Evolutionary conservation across 2,329 filamentous ascomycete genomes (phyloP), one percentile per base, ranked within the genome.

Genomic region (Tolypocladium tundrense): DNA sequence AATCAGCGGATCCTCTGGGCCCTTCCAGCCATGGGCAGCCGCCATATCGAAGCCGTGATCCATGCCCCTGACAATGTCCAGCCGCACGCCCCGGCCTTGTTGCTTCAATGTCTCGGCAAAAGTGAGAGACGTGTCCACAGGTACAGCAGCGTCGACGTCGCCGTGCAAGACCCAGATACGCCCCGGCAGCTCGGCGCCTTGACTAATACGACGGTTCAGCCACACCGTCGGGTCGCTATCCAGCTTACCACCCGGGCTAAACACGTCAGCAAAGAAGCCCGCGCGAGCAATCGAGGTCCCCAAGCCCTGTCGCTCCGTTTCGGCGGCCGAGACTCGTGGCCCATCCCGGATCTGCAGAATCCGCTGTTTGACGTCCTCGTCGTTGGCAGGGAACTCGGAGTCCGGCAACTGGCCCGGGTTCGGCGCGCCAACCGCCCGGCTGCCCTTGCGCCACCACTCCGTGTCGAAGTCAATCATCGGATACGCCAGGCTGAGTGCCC

Each of bases 401-500:
- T 50, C 45, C 24, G 45, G 45, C n/a, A 27, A 6, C 11, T 8
- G 45, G 45, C 24, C 24, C 21, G 45, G 45, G 45, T 50, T 50
- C 21, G 45, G 45, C 45, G 45, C 45, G 24, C 45, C 45, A 16
- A 50, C 45, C 11, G 45, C 45, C 45, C 21, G 19, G 45, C 45
- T 50, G n/a, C 45, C 45, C 11, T 31, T 24, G 24, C 45, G 45
- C 45, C 45, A 50, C 45, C 45, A 50, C 45, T 21, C n/a, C 45
- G 27, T 31, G 37, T 53, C 57, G 24, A 59, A 56, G 54, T 63
- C 62, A 31, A 62, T 37, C 35, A 54, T 41, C 10, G 61, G 62
- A 42, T 62, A 63, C 2, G 54, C 58, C 7, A 59, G 40, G 16
- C 55, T 42, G 16, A 59, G 33, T 8, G 53, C 58, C 9, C 53